A percentile compares a stretch with the other conserved stretches of the same genome.
phyloP scores from a whole-genome alignment of 108 stramenopile species.

The Fragilaria crotonensis region DNA sequence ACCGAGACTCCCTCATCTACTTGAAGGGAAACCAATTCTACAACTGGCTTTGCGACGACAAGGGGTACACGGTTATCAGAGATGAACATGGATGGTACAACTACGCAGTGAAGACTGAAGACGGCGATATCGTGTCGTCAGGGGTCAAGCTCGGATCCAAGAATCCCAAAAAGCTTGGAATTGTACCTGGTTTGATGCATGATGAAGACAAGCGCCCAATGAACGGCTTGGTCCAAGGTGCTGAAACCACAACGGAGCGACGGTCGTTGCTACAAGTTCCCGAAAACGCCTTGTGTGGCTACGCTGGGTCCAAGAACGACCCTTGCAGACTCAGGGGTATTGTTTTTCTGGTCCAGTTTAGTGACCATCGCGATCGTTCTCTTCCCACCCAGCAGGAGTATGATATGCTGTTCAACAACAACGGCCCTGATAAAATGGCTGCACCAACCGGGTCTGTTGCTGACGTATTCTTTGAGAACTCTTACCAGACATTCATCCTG shows the following conservation, averaged over 20 bases:
- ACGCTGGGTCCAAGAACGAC: too few species aligned
- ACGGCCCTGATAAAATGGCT: constrained; percentile 13
- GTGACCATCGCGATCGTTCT: constrained; percentile 15
- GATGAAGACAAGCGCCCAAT: neutral
- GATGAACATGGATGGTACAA: too few species aligned
- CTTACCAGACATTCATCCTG: constrained; percentile 22
- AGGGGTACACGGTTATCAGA: too few species aligned
- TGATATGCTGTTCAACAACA: constrained; percentile 21
- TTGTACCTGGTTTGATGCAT: neutral
- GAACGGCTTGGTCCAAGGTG: neutral
- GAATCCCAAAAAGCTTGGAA: neutral
- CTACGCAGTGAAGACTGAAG: neutral
- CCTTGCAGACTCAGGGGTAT: constrained; percentile 8
- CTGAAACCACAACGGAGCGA: too few species aligned
- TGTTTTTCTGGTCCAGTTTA: constrained; percentile 16
- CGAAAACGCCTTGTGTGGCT: too few species aligned
- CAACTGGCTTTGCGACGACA: too few species aligned
- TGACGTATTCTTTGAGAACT: constrained; percentile 18
- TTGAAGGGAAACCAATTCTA: too few species aligned
- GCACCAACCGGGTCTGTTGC: constrained; percentile 26
- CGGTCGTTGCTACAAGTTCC: too few species aligned
- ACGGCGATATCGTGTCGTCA: neutral
- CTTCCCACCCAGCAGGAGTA: constrained; percentile 13
- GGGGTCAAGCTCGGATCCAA: neutral
- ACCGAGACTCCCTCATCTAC: too few species aligned